Conservation (phyloP, 2,329 filamentous ascomycete species). For the Paradendryphiella salina region DNA sequence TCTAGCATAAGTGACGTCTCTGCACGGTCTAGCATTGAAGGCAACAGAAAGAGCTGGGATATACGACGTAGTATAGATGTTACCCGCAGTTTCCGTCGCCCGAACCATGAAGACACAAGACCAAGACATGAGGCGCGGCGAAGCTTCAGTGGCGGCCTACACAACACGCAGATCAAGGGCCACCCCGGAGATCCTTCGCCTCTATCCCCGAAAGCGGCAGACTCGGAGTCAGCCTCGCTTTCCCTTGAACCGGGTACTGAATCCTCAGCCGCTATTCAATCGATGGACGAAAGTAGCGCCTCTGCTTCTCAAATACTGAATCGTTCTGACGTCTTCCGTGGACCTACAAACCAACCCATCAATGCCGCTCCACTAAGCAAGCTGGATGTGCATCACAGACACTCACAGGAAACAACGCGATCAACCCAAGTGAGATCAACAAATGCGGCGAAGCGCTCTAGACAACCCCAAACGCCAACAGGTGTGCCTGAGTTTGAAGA, state of each 20-base stretch:
- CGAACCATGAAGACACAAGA: constrained; percentile 40
- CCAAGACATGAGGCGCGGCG: constrained; percentile 49
- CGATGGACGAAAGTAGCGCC: constrained; percentile 67
- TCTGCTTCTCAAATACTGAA: constrained; percentile 90
- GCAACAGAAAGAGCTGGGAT: constrained; percentile 47
- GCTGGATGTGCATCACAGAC: constrained; percentile 27
- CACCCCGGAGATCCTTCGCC: constrained; percentile 56
- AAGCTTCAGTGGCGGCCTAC: constrained; percentile 65
- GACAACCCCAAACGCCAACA: constrained; percentile 15
- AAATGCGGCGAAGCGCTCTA: constrained; percentile 15
- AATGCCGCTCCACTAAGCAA: constrained; percentile 26
- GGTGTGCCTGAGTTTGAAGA: constrained; percentile 30
- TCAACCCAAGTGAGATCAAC: constrained; percentile 25
- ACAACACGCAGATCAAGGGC: constrained; percentile 57
- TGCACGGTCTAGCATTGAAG: constrained; percentile 47
- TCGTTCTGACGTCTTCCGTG: constrained; percentile 85
- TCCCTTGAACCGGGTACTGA: constrained; percentile 74
- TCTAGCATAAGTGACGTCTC: constrained; percentile 51
- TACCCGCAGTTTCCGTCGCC: constrained; percentile 58
- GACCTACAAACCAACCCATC: constrained; percentile 63
- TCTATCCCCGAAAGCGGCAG: constrained; percentile 57
- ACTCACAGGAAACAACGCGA: constrained; percentile 47
- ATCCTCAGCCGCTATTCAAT: constrained; percentile 67
- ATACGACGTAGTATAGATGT: constrained; percentile 43
- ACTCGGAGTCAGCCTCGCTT: constrained; percentile 74